Base-by-base conservation (phyloP, 768 basidiomycete genomes). In the Lactifluus pinguis region DNA sequence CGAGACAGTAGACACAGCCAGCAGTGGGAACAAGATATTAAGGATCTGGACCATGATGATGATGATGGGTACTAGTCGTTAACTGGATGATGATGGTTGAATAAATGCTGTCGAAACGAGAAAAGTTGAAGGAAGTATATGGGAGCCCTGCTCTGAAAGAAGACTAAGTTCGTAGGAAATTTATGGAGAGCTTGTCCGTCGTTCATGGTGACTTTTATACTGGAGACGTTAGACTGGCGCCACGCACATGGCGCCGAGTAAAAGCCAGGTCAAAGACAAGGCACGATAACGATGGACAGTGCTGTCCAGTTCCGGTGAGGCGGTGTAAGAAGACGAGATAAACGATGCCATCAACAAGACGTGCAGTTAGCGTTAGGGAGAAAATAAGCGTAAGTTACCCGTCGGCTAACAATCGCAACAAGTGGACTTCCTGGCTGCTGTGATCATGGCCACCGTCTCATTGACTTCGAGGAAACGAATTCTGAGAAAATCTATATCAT, bases 401-500 rank as follows among this genome's bases (percentile, higher is more conserved):
- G n/a, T n/a, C n/a, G n/a, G n/a, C n/a, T n/a, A n/a, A n/a, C n/a
- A n/a, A n/a, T n/a, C n/a, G n/a, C n/a, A n/a, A n/a, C n/a, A n/a
- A n/a, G n/a, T n/a, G n/a, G 7, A 32, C 32, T 32, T 32, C 4
- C 3, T 32, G 32, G 32, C 32, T 32, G 7, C 32, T 32, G n/a
- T 45, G 32, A 9, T 7, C 13, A 50, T 55, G 61, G 19, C 50
- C 10, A 36, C 47, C 17, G 39, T 47, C 10, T 36, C 44, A 2
- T 53, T 62, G 6, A 49, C 47, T 29, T 53, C 70, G 59, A 82
- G 84, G 66, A 91, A 89, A 66, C 74, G 71, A 39, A 73, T 73
- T 0, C 72, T 90, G 30, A 77, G 88, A 44, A 82, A 79, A 68
- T 68, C 77, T 8, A 71, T 88, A 57, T 62, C 73, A 3, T 66